These are phyloP conservation scores for Pontederia crassipes DNA, from an alignment of 176 grass and related monocot genomes.

Conservation along the genomic window DNA sequence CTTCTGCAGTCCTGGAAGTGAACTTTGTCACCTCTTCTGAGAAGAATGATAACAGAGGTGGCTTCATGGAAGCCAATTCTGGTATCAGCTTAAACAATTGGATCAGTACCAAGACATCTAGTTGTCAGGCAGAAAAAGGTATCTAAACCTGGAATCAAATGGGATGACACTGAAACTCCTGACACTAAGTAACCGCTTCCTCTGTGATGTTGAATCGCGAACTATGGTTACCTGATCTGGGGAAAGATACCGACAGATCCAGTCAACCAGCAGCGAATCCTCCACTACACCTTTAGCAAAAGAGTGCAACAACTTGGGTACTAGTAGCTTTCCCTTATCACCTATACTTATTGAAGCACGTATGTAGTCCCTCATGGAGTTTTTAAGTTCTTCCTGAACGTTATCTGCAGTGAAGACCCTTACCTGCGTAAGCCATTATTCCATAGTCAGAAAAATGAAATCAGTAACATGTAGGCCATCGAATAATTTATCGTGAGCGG, in stretches of 20 bases:
- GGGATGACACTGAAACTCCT: conserved; percentile 41
- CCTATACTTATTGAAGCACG: conserved; percentile 59
- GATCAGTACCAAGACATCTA: conserved; percentile 11
- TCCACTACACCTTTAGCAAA: conserved; percentile 73
- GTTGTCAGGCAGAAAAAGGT: conserved; percentile 69
- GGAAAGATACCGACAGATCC: conserved; percentile 72
- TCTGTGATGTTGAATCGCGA: conserved; percentile 43
- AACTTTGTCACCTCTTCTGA: too few species aligned
- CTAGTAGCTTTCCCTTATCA: conserved; percentile 73
- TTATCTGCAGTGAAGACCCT: conserved; percentile 65
- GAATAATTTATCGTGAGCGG: not conserved
- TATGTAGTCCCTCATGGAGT: conserved; percentile 78
- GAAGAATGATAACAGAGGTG: not conserved
- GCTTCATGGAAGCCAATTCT: too few species aligned
- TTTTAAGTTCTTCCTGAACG: conserved; percentile 56
- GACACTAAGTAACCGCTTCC: conserved; percentile 55
- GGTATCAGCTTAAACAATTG: conserved; percentile 15
- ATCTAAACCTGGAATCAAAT: conserved; percentile 71
- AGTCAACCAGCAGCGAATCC: conserved; percentile 68
- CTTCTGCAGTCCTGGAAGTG: too few species aligned
- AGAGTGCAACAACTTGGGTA: conserved; percentile 72
- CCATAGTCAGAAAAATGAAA: conserved; percentile 3
- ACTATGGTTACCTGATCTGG: conserved; percentile 62
- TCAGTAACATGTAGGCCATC: not conserved
- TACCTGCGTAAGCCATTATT: conserved; percentile 32